phyloP scores from a whole-genome alignment of 345 rosid species.

The Eucalyptus sp. region DNA sequence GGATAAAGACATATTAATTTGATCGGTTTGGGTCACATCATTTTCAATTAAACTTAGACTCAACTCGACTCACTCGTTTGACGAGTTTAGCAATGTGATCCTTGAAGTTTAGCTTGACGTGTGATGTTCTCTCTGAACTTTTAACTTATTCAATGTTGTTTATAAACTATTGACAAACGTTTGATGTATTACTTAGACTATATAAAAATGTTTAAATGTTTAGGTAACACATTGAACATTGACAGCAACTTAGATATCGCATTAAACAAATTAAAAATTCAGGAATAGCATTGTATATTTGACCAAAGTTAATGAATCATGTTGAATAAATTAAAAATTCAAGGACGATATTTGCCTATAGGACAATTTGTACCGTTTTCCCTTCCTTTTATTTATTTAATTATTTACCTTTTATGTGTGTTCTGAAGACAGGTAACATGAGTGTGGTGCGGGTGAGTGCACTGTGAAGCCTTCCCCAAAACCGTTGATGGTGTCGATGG shows the following conservation, averaged over 20 bases:
- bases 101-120: neutral
- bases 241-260: rapidly evolving
- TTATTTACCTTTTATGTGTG: neutral
- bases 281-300: rapidly evolving
- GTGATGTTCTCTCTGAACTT: rapidly evolving
- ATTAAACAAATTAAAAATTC: neutral
- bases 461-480: neutral
- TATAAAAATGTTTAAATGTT: neutral
- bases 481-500: neutral
- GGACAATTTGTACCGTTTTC: rapidly evolving
- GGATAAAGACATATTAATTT: too few relatives aligned
- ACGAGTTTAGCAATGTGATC: neutral
- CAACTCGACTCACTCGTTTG: too few relatives aligned
- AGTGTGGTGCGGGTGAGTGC: neutral
- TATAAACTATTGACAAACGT: rapidly evolving
- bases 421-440: neutral
- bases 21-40: too few relatives aligned
- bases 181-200: neutral
- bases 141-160: neutral
- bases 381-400: rapidly evolving
- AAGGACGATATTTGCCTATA: rapidly evolving
- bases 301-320: rapidly evolving
- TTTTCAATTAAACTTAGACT: too few relatives aligned
- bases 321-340: neutral
- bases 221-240: neutral